Conservation (phyloP, 768 basidiomycete species). For the Cantharellus cinnabarinus region DNA sequence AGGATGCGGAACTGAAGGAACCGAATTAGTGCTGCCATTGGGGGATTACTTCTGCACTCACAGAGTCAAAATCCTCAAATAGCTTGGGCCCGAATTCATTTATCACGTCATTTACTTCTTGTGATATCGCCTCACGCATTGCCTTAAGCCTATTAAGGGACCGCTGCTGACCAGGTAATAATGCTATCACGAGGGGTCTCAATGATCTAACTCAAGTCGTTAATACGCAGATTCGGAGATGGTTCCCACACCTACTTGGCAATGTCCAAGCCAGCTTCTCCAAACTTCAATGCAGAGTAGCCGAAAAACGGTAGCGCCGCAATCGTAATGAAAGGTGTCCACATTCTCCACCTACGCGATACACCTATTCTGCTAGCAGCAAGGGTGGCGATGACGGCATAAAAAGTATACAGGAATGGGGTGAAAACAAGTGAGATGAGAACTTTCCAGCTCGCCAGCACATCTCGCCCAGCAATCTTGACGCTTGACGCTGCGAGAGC, state of each 20-base stretch:
- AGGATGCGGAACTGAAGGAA: constrained; percentile 48
- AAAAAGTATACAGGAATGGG: constrained; percentile 66
- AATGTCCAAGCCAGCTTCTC: constrained; percentile 94
- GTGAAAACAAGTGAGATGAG: constrained; percentile 82
- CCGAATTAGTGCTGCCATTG: background rate
- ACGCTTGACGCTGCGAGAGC: constrained; percentile 89
- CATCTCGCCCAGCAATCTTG: constrained; percentile 89
- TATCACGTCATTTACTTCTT: constrained; percentile 65
- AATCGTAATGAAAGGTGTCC: constrained; percentile 61
- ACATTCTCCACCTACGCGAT: constrained; percentile 40
- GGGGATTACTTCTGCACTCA: constrained; percentile 15
- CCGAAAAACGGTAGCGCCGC: constrained; percentile 69
- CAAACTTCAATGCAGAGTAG: constrained; percentile 86
- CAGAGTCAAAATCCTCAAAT: constrained; percentile 74
- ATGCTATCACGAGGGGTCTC: constrained; percentile 67
- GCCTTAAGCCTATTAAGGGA: constrained; percentile 56
- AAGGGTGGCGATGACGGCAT: constrained; percentile 58
- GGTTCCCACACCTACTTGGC: constrained; percentile 47
- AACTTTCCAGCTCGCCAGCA: constrained; percentile 96
- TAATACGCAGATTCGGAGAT: constrained; percentile 2
- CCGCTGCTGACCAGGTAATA: constrained; percentile 74
- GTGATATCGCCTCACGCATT: constrained; percentile 53
- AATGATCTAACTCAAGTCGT: constrained; percentile 41
- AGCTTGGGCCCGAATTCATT: constrained; percentile 77
- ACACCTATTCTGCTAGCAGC: constrained; percentile 48